Evolutionary conservation across 768 basidiomycete genomes (phyloP), one percentile per base, ranked within the genome.

Genomic region (Tubosaeta sp.): DNA sequence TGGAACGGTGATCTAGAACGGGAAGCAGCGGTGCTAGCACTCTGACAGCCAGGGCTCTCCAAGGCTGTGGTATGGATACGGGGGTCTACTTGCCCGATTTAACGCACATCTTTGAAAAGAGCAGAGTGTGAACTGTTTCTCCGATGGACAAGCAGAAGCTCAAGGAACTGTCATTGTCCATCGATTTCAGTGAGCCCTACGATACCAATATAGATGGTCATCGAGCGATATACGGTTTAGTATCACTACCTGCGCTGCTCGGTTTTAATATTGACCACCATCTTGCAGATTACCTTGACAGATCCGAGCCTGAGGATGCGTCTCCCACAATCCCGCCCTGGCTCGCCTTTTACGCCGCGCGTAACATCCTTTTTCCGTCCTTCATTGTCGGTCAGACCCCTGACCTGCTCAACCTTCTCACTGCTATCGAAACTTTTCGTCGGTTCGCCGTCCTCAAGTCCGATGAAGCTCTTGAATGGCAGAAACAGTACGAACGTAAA

Each of bases 321-420:
- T 22, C 22, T 22, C 22, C 22, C 22, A 22, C 22, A 22, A 22
- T 22, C 22, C 22, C 22, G 1, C 64, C 64, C 5, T 35, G 43
- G 4, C 35, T 68, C 44, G 27, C 65, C 25, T 61, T 68, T 50
- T 68, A 68, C 43, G 51, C 52, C 6, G 63, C 53, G 5, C 66
- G 63, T 43, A 68, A 68, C 50, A 66, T 68, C 27, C 59, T 70
- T 13, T 56, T 16, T 0, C 67, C 68, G 4, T 46, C 51, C 19
- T 65, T 68, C 43, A 61, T 68, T 10, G 6, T 68, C 11, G 68
- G 66, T 3, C 67, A 68, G 44, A 61, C 66, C 16, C 64, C 68
- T 6, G 68, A 66, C 32, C 29, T 70, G 35, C 58, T 70, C 25
- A 47, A 68, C 39, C 51, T 60, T 27, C 58, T 68, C 19, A 26